Percentiles rank a stretch among this genome's conserved stretches.
phyloP scores from a whole-genome alignment of 116 monocot genomes.

The Trichopus zeylanicus region DNA sequence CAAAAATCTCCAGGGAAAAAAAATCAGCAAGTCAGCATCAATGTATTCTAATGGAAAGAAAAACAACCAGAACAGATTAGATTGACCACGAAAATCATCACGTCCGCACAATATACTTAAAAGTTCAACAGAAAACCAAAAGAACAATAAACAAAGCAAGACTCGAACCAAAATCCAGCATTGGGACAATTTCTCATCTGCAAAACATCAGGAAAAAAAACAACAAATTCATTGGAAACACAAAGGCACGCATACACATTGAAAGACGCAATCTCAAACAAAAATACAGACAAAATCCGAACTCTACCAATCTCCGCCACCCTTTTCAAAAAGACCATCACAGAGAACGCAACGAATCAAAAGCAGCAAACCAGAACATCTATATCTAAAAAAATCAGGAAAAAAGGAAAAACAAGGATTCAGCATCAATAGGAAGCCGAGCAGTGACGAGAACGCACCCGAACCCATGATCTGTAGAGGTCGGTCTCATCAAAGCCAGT shows the following conservation, averaged over 20 bases:
- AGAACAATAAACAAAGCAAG: background rate
- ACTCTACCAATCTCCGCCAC: no score
- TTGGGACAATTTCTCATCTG: background rate
- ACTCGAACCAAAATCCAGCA: background rate
- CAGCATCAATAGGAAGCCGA: background rate
- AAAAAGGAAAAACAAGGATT: background rate
- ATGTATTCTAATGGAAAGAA: no score
- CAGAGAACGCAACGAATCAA: no score
- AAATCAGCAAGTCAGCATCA: no score
- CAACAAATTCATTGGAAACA: no score
- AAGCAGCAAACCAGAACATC: no score
- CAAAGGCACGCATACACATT: no score
- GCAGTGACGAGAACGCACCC: slow-evolving; percentile 24
- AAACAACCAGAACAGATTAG: no score
- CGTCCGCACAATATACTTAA: background rate
- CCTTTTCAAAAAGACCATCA: no score
- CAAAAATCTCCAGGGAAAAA: no score
- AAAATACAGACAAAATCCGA: background rate
- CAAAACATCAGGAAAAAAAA: background rate
- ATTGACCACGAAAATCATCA: no score
- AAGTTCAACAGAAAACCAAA: background rate
- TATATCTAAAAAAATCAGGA: no score
- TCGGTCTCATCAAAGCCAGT: slow-evolving; percentile 64
- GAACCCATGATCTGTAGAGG: slow-evolving; percentile 89
- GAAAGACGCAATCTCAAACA: background rate